These are phyloP conservation scores for Metschnikowia anglica DNA, from an alignment of 805 yeast species.

Conservation along the genomic window DNA sequence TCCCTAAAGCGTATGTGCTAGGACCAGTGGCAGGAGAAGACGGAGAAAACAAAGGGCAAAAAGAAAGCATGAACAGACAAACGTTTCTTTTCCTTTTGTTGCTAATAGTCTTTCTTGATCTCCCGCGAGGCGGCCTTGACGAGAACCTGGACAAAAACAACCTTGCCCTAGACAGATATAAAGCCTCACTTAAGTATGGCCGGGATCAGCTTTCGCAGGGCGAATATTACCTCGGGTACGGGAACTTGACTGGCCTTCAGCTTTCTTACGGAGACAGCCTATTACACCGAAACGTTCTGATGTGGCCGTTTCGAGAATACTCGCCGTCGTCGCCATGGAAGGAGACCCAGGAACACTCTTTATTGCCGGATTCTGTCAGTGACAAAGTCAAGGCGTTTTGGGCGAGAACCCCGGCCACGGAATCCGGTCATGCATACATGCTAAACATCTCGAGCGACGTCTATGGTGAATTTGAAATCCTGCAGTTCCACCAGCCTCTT, in stretches of 20 bases:
- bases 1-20: no score
- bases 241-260: slow-evolving; percentile 71
- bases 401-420: slow-evolving; percentile 29
- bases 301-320: slow-evolving; percentile 57
- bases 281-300: slow-evolving; percentile 43
- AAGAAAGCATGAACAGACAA: slow-evolving; percentile 29
- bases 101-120: slow-evolving; percentile 33
- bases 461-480: slow-evolving; percentile 40
- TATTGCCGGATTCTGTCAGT: slow-evolving; percentile 61
- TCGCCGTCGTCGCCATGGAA: slow-evolving; percentile 42
- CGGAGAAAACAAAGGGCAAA: no score
- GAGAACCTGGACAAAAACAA: slow-evolving; percentile 28
- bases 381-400: slow-evolving; percentile 51
- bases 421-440: slow-evolving; percentile 27
- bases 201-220: slow-evolving; percentile 34
- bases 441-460: slow-evolving; percentile 51
- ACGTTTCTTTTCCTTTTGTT: slow-evolving; percentile 33
- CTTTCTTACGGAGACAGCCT: slow-evolving; percentile 61
- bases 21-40: no score
- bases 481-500: slow-evolving; percentile 16
- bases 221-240: slow-evolving; percentile 54
- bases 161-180: slow-evolving; percentile 27
- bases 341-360: slow-evolving; percentile 51
- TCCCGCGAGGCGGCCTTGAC: slow-evolving; percentile 32
- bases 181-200: slow-evolving; percentile 22